Evolutionary conservation across 2,329 filamentous ascomycete species (phyloP).

Genomic region (Akanthomyces dipterigenus): DNA sequence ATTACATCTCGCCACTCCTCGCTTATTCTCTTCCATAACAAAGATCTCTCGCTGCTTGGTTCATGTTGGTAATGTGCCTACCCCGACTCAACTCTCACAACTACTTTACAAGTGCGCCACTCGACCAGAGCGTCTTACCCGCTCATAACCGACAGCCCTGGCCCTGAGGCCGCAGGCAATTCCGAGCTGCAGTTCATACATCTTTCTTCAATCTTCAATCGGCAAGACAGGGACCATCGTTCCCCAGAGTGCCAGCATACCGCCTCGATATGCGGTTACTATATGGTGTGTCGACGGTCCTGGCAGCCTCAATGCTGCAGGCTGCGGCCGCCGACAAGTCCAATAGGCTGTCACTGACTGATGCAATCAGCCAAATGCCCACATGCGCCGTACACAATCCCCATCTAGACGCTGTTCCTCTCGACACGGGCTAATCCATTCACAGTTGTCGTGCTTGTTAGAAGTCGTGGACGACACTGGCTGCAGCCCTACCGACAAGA

Average conservation of each 20-base stretch:
- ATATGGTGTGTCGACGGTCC: neutral
- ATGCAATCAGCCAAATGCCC: constrained; percentile 2
- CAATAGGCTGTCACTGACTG: neutral
- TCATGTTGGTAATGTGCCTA: neutral
- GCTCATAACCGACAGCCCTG: neutral
- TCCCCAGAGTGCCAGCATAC: neutral
- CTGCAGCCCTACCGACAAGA: constrained; percentile 1
- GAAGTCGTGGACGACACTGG: neutral
- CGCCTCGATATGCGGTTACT: neutral
- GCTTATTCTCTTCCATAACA: neutral
- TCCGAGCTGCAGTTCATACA: neutral
- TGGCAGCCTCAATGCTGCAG: neutral
- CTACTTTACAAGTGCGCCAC: neutral
- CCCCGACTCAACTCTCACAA: neutral
- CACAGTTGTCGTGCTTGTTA: constrained; percentile 1
- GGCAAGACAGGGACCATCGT: neutral
- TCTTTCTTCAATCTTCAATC: neutral
- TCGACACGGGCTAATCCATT: neutral
- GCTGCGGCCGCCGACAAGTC: neutral
- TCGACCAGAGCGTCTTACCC: neutral
- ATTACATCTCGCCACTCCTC: neutral
- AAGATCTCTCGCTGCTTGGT: neutral
- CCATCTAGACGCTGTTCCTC: too few relatives aligned
- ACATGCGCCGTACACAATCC: neutral
- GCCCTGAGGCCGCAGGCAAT: neutral